phyloP scores from a whole-genome alignment of 2,329 filamentous ascomycete species.

The Cladosporium sp. region DNA sequence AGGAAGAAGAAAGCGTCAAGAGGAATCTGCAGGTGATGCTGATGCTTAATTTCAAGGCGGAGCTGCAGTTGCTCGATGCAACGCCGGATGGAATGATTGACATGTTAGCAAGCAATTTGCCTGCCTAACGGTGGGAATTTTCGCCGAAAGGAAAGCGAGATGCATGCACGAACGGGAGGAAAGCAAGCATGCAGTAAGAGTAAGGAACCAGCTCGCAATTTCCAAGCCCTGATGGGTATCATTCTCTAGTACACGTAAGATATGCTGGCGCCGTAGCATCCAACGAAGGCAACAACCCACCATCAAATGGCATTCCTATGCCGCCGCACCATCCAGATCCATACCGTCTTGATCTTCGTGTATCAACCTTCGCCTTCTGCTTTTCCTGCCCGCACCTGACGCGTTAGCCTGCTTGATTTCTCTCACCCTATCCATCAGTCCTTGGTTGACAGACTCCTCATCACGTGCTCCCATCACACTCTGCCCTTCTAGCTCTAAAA shows the following conservation, averaged over 20 bases:
- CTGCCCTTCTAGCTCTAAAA: constrained; percentile 56
- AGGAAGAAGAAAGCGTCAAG: constrained; percentile 34
- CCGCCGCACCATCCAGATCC: constrained; percentile 19
- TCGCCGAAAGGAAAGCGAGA: neutral
- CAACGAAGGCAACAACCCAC: neutral
- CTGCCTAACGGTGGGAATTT: neutral
- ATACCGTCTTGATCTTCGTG: constrained; percentile 15
- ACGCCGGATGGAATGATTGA: constrained; percentile 21
- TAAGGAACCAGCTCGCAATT: too few relatives aligned
- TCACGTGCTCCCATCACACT: constrained; percentile 46
- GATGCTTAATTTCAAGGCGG: constrained; percentile 68
- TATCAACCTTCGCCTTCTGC: neutral
- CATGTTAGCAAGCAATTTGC: constrained; percentile 17
- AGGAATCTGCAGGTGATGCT: constrained; percentile 69
- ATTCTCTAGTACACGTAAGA: neutral
- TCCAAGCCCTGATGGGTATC: neutral
- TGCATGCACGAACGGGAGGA: neutral
- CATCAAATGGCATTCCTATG: neutral
- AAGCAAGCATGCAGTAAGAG: too few relatives aligned
- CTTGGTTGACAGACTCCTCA: constrained; percentile 29
- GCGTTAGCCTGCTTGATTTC: constrained; percentile 5
- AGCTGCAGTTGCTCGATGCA: constrained; percentile 57
- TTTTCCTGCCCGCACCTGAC: neutral
- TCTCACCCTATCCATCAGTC: constrained; percentile 13
- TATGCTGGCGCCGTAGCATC: neutral